Percentiles rank a stretch among this genome's conserved stretches.
Conservation (phyloP, 164 flowering plant genomes). For the Umbellularia californica region DNA sequence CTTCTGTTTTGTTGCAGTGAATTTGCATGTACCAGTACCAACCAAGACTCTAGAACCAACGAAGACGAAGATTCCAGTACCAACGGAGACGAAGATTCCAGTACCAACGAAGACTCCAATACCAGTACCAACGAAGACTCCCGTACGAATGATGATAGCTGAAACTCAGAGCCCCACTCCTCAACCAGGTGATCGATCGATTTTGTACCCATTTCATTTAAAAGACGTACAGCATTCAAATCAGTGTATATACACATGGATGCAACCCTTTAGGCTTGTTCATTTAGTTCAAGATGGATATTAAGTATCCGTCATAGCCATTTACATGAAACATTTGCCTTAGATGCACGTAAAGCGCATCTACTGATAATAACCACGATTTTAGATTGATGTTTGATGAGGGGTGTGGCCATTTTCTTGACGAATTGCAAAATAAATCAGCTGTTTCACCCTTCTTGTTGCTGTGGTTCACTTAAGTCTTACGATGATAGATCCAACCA, state of each 20-base stretch:
- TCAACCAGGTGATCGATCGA: not conserved
- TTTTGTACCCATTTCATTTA: not conserved
- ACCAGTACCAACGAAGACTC: slow-evolving; percentile 13
- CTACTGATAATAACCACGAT: not conserved
- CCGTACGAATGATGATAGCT: slow-evolving; percentile 19
- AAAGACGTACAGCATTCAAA: not conserved
- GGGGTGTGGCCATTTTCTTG: not conserved
- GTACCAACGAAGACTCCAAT: slow-evolving; percentile 16
- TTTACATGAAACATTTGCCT: too few species aligned
- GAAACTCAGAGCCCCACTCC: slow-evolving; percentile 15
- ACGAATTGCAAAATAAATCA: too few species aligned
- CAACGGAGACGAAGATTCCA: slow-evolving; percentile 2
- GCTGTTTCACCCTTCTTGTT: too few species aligned
- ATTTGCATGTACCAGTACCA: slow-evolving; percentile 18
- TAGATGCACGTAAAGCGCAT: too few species aligned
- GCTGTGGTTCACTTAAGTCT: too few species aligned
- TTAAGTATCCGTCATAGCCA: too few species aligned
- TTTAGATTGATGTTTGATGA: too few species aligned
- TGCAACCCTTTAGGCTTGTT: too few species aligned
- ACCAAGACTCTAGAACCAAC: slow-evolving; percentile 2
- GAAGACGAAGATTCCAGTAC: slow-evolving; percentile 13
- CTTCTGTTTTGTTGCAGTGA: slow-evolving; percentile 30
- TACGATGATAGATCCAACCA: too few species aligned
- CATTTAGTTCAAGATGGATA: too few species aligned
- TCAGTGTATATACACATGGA: too few species aligned